Evolutionary conservation across 2,329 filamentous ascomycete species (phyloP).

Genomic region (Exophiala lecanii-corni): DNA sequence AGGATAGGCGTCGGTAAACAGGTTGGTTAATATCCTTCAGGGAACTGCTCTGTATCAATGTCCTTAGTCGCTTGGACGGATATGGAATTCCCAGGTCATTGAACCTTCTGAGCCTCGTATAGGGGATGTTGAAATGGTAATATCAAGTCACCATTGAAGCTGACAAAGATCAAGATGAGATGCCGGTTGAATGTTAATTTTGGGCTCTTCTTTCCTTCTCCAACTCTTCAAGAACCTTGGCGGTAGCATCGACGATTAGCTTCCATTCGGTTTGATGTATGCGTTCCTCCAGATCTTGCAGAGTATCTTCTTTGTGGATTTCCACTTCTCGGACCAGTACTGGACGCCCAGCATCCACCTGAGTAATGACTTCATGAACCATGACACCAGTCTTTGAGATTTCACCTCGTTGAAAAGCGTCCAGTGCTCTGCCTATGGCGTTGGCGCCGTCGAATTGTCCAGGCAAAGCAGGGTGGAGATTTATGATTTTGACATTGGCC

Average conservation of each 20-base stretch:
- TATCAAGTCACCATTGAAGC: no score
- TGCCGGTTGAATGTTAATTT: constrained; percentile 2
- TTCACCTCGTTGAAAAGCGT: constrained; percentile 65
- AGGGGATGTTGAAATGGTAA: no score
- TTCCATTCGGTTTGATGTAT: constrained; percentile 75
- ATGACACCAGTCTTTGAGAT: constrained; percentile 72
- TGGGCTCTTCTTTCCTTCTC: constrained; percentile 15
- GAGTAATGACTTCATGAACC: constrained; percentile 76
- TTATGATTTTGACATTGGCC: constrained; percentile 66
- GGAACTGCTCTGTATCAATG: no score
- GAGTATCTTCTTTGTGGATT: constrained; percentile 57
- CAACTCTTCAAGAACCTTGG: constrained; percentile 40
- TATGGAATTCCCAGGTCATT: no score
- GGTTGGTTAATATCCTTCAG: no score
- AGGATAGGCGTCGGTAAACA: no score
- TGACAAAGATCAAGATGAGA: neutral
- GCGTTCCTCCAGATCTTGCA: constrained; percentile 64
- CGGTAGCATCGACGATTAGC: constrained; percentile 71
- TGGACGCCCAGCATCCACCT: constrained; percentile 75
- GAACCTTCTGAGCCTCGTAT: no score
- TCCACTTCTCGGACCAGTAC: constrained; percentile 67
- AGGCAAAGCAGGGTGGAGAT: constrained; percentile 71
- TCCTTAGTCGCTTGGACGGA: no score
- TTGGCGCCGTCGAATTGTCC: constrained; percentile 71
- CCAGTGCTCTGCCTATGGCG: constrained; percentile 74